phyloP scores from a whole-genome alignment of 2,329 filamentous ascomycete genomes.

The Venturia asperata region DNA sequence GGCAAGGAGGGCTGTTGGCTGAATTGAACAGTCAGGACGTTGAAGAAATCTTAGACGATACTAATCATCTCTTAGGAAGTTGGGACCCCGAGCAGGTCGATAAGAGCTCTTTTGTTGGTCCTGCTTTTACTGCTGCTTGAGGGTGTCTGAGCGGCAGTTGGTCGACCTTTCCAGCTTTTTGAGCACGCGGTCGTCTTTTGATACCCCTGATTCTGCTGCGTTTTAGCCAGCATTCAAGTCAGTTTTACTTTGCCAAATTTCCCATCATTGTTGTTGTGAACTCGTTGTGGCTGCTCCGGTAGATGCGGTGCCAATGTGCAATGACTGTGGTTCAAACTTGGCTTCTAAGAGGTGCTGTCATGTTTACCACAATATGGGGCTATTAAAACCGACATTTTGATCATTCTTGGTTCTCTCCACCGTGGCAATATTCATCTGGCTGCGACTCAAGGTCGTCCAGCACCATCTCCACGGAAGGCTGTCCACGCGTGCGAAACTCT shows the following conservation, averaged over 20 bases:
- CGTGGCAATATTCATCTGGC: too few species aligned
- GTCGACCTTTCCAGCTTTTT: background rate
- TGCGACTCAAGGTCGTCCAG: too few species aligned
- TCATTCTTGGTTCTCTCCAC: too few species aligned
- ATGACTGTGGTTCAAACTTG: background rate
- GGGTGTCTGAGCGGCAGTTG: background rate
- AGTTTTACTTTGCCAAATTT: background rate
- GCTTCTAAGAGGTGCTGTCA: background rate
- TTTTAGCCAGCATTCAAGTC: too few species aligned
- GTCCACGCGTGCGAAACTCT: too few species aligned
- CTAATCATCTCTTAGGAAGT: background rate
- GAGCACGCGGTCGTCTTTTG: background rate
- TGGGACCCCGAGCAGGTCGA: conserved; percentile 3
- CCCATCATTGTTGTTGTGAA: background rate
- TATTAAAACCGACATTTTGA: too few species aligned
- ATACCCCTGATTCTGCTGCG: background rate
- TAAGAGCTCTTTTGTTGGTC: background rate
- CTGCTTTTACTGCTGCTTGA: background rate
- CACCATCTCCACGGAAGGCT: too few species aligned
- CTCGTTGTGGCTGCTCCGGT: background rate
- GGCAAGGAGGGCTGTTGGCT: conserved; percentile 1
- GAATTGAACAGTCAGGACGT: conserved; percentile 6
- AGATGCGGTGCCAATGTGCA: background rate
- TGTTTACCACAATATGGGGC: background rate
- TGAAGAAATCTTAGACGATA: background rate